Conservation (phyloP, 2,329 filamentous ascomycete genomes). For the Helotiales sp. region DNA sequence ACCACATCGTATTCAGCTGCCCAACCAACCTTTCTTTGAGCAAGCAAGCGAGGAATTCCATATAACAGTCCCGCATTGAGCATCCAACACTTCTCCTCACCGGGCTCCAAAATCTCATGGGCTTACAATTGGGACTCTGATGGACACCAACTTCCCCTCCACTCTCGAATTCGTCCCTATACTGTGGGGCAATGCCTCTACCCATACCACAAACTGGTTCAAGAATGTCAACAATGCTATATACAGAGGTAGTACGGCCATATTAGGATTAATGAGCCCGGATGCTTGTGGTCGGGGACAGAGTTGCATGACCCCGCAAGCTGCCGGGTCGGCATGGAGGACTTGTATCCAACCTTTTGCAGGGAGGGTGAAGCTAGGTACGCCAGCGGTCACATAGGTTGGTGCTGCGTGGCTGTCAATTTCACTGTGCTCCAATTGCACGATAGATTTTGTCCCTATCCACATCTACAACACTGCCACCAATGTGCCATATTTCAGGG, state of each 20-base stretch:
- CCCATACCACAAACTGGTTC: not conserved
- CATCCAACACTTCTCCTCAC: constrained; percentile 5
- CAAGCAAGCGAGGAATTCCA: constrained; percentile 4
- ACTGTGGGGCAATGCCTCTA: not conserved
- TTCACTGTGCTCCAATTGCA: not conserved
- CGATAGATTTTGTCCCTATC: constrained; percentile 1
- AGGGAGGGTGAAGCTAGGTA: not conserved
- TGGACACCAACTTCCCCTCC: constrained; percentile 1
- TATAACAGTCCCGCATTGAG: constrained; percentile 1
- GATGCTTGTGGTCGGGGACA: not conserved
- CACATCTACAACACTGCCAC: not conserved
- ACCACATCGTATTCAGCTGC: not conserved
- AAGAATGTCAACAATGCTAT: not conserved
- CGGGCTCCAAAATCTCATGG: constrained; percentile 2
- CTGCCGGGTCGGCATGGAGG: not conserved
- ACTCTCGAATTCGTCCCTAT: constrained; percentile 8
- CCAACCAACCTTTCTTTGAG: not conserved
- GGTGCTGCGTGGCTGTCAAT: constrained; percentile 1
- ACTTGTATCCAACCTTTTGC: not conserved
- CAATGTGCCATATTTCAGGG: not conserved
- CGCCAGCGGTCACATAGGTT: not conserved
- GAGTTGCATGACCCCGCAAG: not conserved
- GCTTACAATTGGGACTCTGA: constrained; percentile 8
- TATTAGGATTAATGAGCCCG: not conserved
- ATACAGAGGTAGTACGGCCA: not conserved